Conservation (phyloP, 2,329 filamentous ascomycete genomes). For the Colletotrichum lupini region DNA sequence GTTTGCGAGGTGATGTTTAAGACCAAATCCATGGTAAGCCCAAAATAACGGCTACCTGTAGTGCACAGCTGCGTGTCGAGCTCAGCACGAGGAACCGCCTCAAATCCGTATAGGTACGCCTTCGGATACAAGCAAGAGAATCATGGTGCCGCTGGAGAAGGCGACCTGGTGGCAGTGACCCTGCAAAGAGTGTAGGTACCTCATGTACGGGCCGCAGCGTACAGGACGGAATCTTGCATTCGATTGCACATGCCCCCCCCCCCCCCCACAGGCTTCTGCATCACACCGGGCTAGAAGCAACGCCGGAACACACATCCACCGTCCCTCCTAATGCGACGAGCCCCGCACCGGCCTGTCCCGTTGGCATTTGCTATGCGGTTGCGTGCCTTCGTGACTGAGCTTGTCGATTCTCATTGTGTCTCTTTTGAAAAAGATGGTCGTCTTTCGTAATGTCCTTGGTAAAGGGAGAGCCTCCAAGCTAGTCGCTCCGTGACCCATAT, state of each 20-base stretch:
- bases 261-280: conserved; percentile 24
- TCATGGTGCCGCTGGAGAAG: conserved; percentile 4
- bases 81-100: background rate
- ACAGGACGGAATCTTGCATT: conserved; percentile 36
- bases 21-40: background rate
- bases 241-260: conserved; percentile 16
- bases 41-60: background rate
- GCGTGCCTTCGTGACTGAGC: conserved; percentile 19
- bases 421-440: background rate
- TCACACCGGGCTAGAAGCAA: conserved; percentile 3
- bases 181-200: background rate
- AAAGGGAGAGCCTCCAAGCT: background rate
- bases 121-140: background rate
- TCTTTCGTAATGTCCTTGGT: conserved; percentile 7
- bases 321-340: conserved; percentile 9
- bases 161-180: conserved; percentile 9
- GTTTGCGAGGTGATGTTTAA: background rate
- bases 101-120: background rate
- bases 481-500: background rate
- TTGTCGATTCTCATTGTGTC: conserved; percentile 9
- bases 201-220: conserved; percentile 22
- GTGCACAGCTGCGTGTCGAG: background rate
- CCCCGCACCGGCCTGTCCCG: conserved; percentile 10
- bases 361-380: background rate
- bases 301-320: conserved; percentile 18